These are phyloP conservation scores for Neonectria ditissima DNA, from an alignment of 2,329 filamentous ascomycete genomes.

Conservation along the genomic window DNA sequence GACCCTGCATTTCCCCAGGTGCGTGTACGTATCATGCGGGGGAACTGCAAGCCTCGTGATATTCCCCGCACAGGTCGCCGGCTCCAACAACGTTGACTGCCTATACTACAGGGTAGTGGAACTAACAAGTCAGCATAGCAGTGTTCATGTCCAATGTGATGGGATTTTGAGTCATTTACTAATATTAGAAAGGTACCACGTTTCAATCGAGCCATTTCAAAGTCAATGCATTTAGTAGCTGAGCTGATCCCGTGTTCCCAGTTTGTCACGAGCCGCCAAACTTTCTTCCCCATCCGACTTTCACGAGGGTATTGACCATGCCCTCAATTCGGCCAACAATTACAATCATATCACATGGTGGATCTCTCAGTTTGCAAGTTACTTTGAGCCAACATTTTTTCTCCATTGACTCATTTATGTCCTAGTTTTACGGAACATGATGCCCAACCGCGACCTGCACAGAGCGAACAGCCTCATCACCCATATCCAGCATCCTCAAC, in stretches of 20 bases:
- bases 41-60: not conserved
- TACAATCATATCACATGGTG: too few relatives aligned
- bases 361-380: too few relatives aligned
- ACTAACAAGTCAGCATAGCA: too few relatives aligned
- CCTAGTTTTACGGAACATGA: slow-evolving; percentile 1
- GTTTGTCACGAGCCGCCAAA: too few relatives aligned
- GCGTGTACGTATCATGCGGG: not conserved
- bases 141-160: not conserved
- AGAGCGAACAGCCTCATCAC: not conserved
- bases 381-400: not conserved
- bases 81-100: not conserved
- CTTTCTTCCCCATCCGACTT: too few relatives aligned
- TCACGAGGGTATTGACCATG: not conserved
- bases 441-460: not conserved
- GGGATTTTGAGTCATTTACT: not conserved
- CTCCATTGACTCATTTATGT: not conserved
- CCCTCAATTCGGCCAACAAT: not conserved
- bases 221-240: not conserved
- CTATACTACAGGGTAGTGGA: not conserved
- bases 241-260: not conserved
- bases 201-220: not conserved
- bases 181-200: not conserved
- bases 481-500: not conserved
- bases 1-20: not conserved
- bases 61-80: not conserved